These are phyloP conservation scores for Circinella umbellata DNA, from an alignment of 371 early-diverging fungal genomes.

Conservation along the genomic window DNA sequence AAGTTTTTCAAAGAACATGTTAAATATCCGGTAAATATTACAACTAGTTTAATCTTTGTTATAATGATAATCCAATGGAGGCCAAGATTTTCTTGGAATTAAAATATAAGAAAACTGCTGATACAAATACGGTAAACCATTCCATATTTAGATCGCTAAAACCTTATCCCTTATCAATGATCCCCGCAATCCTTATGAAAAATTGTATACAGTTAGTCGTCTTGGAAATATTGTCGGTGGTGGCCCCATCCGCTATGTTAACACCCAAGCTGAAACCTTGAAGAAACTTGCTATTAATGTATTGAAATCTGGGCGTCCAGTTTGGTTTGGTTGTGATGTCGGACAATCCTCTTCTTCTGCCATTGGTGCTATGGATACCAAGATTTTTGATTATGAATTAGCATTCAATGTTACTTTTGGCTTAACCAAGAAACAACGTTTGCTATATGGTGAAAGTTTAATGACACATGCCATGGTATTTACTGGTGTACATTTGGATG, in stretches of 20 bases:
- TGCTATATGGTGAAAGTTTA: slow-evolving; percentile 74
- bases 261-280: slow-evolving; percentile 58
- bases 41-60: neutral
- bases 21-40: slow-evolving; percentile 54
- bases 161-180: slow-evolving; percentile 81
- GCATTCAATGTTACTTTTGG: slow-evolving; percentile 71
- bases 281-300: slow-evolving; percentile 68
- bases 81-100: neutral
- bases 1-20: slow-evolving; percentile 70
- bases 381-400: slow-evolving; percentile 68
- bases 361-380: slow-evolving; percentile 71
- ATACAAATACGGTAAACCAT: neutral
- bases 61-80: too few species aligned
- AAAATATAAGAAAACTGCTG: neutral
- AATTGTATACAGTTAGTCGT: slow-evolving; percentile 76
- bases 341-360: slow-evolving; percentile 50
- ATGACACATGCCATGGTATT: slow-evolving; percentile 90
- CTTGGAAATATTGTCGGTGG: slow-evolving; percentile 81
- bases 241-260: slow-evolving; percentile 69
- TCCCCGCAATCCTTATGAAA: slow-evolving; percentile 69
- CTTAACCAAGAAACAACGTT: slow-evolving; percentile 72
- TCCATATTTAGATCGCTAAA: slow-evolving; percentile 50
- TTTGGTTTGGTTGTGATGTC: slow-evolving; percentile 89
- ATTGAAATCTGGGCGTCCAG: slow-evolving; percentile 68
- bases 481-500: slow-evolving; percentile 81